Base-by-base conservation (phyloP, 371 early-diverging fungal species). In the Mucor sp. region DNA sequence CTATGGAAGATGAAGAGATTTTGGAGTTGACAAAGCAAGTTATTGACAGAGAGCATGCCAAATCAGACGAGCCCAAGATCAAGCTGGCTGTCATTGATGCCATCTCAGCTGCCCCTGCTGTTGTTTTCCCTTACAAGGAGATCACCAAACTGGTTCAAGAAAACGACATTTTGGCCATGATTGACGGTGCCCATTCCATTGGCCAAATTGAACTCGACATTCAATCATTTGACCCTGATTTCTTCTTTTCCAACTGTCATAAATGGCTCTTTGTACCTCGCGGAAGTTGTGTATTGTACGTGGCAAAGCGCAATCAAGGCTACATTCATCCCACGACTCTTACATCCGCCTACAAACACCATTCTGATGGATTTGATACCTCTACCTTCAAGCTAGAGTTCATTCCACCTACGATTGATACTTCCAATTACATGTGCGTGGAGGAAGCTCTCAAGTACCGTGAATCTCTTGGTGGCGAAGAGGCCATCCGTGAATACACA, bases 241-340 rank as follows among this genome's bases (percentile, higher is more conserved):
- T 86, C 68, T 90, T 89, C 53, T 80, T 87, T n/a, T 82, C 87
- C 35, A 92, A 90, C 64, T 79, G 82, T 35, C 93, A 93, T 74
- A 93, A 93, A 76, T 93, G 94, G 94, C 67, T 89, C 19, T 91
- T 76, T 63, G 74, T 82, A 19, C 82, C 85, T 23, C 83, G 91
- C 19, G 87, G 90, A 4, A 76, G 81, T 3, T 87, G 90, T 0
- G 67, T 90, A 0, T 71, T 93, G 6, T 90, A 85, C 62, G 86
- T 87, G 8, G 67, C 83, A n/a, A 77, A 80, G 55, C 73, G 81
- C 11, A 76, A 85, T 50, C 91, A 91, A 63, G 63, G 74, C 9
- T 60, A 74, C 8, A 68, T 89, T 30, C 85, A 87, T 69, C 86
- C 85, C 19, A 57, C 84, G 19, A 63, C 82, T 58, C 84, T 89